Conservation (phyloP, 768 basidiomycete species). For the Phlebiopsis gigantea region DNA sequence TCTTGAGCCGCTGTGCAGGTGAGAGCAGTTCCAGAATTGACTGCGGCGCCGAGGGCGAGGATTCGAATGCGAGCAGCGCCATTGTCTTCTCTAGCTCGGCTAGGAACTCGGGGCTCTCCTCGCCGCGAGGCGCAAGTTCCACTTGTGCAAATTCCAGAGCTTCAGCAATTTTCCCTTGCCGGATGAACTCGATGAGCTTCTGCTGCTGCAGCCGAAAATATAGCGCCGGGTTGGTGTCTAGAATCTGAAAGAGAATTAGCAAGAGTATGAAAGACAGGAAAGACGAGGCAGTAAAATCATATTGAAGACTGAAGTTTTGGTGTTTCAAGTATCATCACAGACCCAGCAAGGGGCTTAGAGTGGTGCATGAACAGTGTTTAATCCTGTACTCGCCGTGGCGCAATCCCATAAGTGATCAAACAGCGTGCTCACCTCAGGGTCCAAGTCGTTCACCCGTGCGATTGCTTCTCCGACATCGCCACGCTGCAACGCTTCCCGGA, state of each 20-base stretch:
- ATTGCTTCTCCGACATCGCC: slow-evolving; percentile 96
- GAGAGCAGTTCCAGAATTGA: slow-evolving; percentile 77
- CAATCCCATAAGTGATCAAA: slow-evolving; percentile 7
- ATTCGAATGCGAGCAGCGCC: slow-evolving; percentile 84
- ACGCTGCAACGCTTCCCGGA: slow-evolving; percentile 88
- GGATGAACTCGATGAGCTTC: slow-evolving; percentile 91
- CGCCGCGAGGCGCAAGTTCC: slow-evolving; percentile 91
- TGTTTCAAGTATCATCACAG: slow-evolving; percentile 76
- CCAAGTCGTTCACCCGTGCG: slow-evolving; percentile 89
- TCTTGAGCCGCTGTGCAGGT: slow-evolving; percentile 85
- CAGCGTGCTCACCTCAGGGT: slow-evolving; percentile 79
- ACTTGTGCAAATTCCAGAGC: slow-evolving; percentile 90
- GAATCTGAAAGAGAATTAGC: slow-evolving; percentile 54
- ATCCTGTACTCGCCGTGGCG: slow-evolving; percentile 50
- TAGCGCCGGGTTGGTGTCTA: slow-evolving; percentile 90
- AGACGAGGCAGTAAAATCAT: slow-evolving; percentile 47
- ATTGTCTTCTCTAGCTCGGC: slow-evolving; percentile 91
- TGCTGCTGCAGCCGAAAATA: slow-evolving; percentile 97
- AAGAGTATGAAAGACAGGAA: slow-evolving; percentile 4
- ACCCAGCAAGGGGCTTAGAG: slow-evolving; percentile 79
- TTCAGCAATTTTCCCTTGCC: slow-evolving; percentile 68
- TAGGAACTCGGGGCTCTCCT: slow-evolving; percentile 92
- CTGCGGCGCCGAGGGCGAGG: slow-evolving; percentile 51
- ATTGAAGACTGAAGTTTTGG: slow-evolving; percentile 96
- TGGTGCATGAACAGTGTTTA: slow-evolving; percentile 96